phyloP scores from a whole-genome alignment of 352 stramenopile species.

The Pythium dissotocum region DNA sequence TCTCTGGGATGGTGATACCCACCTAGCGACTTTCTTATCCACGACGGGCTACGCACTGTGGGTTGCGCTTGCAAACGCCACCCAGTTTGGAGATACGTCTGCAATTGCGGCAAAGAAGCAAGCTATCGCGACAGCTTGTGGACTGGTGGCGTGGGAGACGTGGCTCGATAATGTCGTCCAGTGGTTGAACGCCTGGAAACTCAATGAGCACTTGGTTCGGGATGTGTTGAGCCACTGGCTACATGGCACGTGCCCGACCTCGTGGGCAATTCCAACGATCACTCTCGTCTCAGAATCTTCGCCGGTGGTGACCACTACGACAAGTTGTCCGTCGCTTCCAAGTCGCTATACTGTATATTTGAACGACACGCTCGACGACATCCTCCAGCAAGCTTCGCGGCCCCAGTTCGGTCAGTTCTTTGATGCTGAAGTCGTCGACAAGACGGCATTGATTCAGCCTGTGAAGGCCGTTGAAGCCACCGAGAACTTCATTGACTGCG shows the following conservation, averaged over 20 bases:
- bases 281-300: constrained; percentile 20
- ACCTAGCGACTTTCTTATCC: constrained; percentile 46
- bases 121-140: constrained; percentile 31
- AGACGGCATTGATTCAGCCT: constrained; percentile 42
- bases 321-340: constrained; percentile 30
- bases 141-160: constrained; percentile 2
- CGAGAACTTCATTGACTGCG: constrained; percentile 45
- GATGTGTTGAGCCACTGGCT: constrained; percentile 73
- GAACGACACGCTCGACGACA: constrained; percentile 36
- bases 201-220: constrained; percentile 51
- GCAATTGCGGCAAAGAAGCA: constrained; percentile 12
- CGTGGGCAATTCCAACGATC: constrained; percentile 31
- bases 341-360: constrained; percentile 34
- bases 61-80: constrained; percentile 33
- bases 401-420: constrained; percentile 44
- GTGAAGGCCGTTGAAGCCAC: constrained; percentile 38
- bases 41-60: constrained; percentile 43
- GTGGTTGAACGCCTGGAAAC: constrained; percentile 56
- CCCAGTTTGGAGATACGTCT: constrained; percentile 4
- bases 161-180: constrained; percentile 63
- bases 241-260: constrained; percentile 49
- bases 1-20: constrained; percentile 42
- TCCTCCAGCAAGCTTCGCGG: constrained; percentile 47
- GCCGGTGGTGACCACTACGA: constrained; percentile 20
- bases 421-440: constrained; percentile 43